A percentile compares a stretch with the other conserved stretches of the same genome.
Evolutionary conservation across 495 filamentous ascomycete genomes (phyloP).

Genomic region (Pseudomonodictys pantanalensis): DNA sequence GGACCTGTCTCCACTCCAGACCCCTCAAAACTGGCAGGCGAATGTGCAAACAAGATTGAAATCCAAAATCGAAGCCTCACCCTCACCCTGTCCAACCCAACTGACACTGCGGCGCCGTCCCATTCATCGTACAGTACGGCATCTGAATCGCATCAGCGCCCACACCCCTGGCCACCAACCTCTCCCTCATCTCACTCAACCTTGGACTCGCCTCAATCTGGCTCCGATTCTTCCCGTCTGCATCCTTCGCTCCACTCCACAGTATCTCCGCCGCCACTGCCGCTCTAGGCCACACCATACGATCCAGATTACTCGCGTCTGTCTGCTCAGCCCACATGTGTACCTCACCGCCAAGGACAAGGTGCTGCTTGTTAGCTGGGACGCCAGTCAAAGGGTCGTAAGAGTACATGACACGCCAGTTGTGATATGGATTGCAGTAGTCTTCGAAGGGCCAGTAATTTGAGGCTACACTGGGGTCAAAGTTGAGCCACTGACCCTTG

Average conservation of each 20-base stretch:
- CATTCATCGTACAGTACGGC: conserved; percentile 51
- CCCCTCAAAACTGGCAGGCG: too few species aligned
- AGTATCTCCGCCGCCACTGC: conserved; percentile 70
- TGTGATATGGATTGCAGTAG: conserved; percentile 71
- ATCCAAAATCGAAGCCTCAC: too few species aligned
- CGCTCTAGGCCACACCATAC: conserved; percentile 70
- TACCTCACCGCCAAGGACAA: conserved; percentile 74
- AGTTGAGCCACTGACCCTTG: conserved; percentile 71
- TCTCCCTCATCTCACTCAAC: conserved; percentile 68
- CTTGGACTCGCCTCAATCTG: conserved; percentile 63
- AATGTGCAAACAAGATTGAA: too few species aligned
- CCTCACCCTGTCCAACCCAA: conserved; percentile 3
- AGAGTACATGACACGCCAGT: conserved; percentile 74
- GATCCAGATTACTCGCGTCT: conserved; percentile 65
- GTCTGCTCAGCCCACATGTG: conserved; percentile 78
- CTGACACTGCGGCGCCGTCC: conserved; percentile 35
- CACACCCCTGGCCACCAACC: conserved; percentile 64
- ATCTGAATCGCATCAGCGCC: conserved; percentile 57
- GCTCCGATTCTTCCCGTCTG: conserved; percentile 58
- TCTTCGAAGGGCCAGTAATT: conserved; percentile 66
- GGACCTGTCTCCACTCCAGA: too few species aligned
- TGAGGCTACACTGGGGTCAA: conserved; percentile 45
- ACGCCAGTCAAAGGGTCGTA: conserved; percentile 67
- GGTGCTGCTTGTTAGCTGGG: conserved; percentile 52
- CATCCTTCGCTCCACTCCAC: conserved; percentile 66